Base-by-base conservation (phyloP, 2,329 filamentous ascomycete genomes). In the Trichoderma guizhouense region DNA sequence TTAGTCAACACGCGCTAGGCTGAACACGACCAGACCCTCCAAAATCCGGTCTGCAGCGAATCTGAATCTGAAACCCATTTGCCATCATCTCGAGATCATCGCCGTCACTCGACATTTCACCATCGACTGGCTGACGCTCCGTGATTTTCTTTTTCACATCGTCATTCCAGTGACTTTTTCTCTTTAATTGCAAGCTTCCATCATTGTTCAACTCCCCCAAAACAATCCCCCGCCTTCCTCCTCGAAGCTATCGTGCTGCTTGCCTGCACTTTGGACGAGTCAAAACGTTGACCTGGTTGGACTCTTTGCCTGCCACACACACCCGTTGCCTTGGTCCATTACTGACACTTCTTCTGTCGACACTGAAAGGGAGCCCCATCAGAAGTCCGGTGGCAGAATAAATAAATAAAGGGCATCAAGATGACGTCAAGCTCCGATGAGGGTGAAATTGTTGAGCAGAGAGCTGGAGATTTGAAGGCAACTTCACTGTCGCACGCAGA, bases 401-500 rank as follows among this genome's bases (percentile, higher is more conserved):
- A 53, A 21, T 21, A 28, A 18, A 58, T 15, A 28, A 36, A 43
- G 69, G 21, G 11, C 67, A 73, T 74, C 76, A 79, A 72, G 70
- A 83, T 83, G 81, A 75, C 81, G 76, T 84, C 84, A 77, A 93
- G 91, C 84, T 93, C 92, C 79, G 93, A 93, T 83, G 93, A 97
- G 84, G 93, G 94, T 84, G 94, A 97, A 86, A 94, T 95, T 83
- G 84, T 92, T 82, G 93, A 95, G 84, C 89, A 89, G 84, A 87
- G 87, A 83, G 87, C 86, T 86, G 81, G 81, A 80, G 80, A 85
- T 78, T 84, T 83, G 82, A 96, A 96, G 93, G 93, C 93, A 96
- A 93, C 92, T 93, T 91, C 92, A 91, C 89, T 91, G 87, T 86
- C 88, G 87, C 88, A 87, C 83, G 84, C 88, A 87, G 89, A 91